Evolutionary conservation across 441 rosid genomes (phyloP), one percentile per base, ranked within the genome.

Genomic region (Corymbia calophylla): DNA sequence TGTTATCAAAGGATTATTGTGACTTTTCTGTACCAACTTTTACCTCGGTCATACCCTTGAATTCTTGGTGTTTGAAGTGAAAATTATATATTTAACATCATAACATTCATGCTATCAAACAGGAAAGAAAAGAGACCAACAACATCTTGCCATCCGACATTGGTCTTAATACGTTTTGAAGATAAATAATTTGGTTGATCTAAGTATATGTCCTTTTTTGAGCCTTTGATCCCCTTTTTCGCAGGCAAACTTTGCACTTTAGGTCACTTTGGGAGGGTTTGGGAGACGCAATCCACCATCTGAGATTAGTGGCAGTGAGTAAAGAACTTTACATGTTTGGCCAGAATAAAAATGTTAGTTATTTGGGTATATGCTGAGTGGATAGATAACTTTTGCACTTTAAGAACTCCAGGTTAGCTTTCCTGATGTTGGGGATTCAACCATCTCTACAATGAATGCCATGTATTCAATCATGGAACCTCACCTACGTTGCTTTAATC

Each of bases 251-350:
- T 88, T 77, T 88, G 77, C 88, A 87, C 68, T 95, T 95, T 54
- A 89, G 88, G 86, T 92, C 90, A 87, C 93, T 95, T 55, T 95
- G 97, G 97, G 89, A 89, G 87, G 94, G 93, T 73, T 90, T 95
- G 88, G 91, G 90, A 64, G 91, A 92, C 77, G 93, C 97, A 21
- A 62, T 91, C 44, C 66, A 87, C 73, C 53, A 90, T 90, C 87
- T 95, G 88, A 94, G 91, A 90, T 92, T 95, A 87, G 94, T 94
- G 21, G 97, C 96, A 35, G 97, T 94, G 82, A 92, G 97, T 87
- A 87, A 32, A 53, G 86, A 53, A 86, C 60, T 68, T 68, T 77
- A 53, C 56, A 47, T 54, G 31, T 47, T 47, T 12, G 84, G 84
- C 49, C n/a, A 77, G 51, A 77, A 77, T 77, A 23, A 86, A 86